These are phyloP conservation scores for Pseudoperonospora humuli DNA, from an alignment of 352 stramenopile genomes.

Conservation along the genomic window DNA sequence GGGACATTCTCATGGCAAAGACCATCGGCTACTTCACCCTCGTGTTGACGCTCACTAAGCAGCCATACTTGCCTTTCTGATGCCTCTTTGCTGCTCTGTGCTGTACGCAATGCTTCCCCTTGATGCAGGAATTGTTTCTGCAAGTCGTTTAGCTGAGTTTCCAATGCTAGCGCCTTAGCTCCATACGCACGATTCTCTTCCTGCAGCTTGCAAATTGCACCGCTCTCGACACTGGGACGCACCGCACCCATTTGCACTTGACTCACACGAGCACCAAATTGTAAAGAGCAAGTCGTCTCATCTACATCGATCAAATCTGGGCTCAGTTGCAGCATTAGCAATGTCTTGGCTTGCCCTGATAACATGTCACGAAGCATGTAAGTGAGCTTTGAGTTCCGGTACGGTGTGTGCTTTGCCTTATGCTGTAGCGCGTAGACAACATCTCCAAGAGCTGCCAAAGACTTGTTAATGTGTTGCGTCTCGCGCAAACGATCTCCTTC, in stretches of 20 bases:
- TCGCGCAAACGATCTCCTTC: constrained; percentile 89
- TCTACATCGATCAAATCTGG: constrained; percentile 68
- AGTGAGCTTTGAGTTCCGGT: constrained; percentile 93
- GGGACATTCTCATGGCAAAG: constrained; percentile 12
- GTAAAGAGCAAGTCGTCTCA: constrained; percentile 86
- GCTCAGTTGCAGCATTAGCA: constrained; percentile 90
- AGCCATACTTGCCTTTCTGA: constrained; percentile 43
- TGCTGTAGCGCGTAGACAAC: constrained; percentile 92
- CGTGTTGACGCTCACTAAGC: constrained; percentile 25
- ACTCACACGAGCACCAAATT: constrained; percentile 86
- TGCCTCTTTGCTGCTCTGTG: constrained; percentile 30
- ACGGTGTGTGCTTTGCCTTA: constrained; percentile 91
- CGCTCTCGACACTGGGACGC: constrained; percentile 72
- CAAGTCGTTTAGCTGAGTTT: constrained; percentile 30
- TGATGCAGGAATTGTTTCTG: constrained; percentile 45
- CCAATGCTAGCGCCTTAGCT: constrained; percentile 22
- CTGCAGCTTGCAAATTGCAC: constrained; percentile 61
- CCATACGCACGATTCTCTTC: constrained; percentile 52
- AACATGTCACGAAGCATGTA: constrained; percentile 91
- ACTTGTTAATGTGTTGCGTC: constrained; percentile 99
- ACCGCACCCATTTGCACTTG: constrained; percentile 85
- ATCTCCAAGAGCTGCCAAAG: constrained; percentile 93
- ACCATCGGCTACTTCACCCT: constrained; percentile 22
- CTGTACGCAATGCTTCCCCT: constrained; percentile 37
- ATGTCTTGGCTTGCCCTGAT: constrained; percentile 84